phyloP scores from a whole-genome alignment of 2,329 filamentous ascomycete species.

The Neonectria punicea region DNA sequence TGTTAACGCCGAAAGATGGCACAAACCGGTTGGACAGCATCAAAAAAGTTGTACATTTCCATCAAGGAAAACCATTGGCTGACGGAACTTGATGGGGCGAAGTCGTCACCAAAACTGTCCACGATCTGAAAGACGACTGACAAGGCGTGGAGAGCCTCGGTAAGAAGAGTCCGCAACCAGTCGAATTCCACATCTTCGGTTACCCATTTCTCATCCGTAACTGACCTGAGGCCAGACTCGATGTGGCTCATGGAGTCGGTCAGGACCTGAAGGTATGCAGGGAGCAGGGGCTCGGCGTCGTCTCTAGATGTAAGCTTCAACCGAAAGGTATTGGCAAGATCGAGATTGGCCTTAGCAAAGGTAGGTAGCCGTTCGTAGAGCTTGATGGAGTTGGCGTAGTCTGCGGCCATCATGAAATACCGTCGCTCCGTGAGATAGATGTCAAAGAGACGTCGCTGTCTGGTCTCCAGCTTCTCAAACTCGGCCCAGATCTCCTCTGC shows the following conservation, averaged over 20 bases:
- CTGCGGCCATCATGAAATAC: constrained; percentile 72
- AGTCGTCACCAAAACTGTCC: constrained; percentile 64
- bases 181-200: constrained; percentile 65
- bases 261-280: constrained; percentile 60
- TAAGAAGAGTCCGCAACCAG: constrained; percentile 72
- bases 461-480: constrained; percentile 71
- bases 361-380: constrained; percentile 54
- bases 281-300: constrained; percentile 57
- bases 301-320: constrained; percentile 46
- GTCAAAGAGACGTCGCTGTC: constrained; percentile 74
- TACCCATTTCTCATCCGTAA: constrained; percentile 61
- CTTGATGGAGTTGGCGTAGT: constrained; percentile 63
- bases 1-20: not conserved
- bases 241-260: constrained; percentile 61
- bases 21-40: constrained; percentile 61
- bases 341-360: constrained; percentile 39
- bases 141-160: constrained; percentile 78
- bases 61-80: constrained; percentile 81
- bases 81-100: constrained; percentile 68
- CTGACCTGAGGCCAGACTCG: constrained; percentile 59
- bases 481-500: constrained; percentile 65
- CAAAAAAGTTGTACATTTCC: constrained; percentile 75
- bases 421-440: constrained; percentile 78
- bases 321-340: constrained; percentile 46
- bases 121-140: constrained; percentile 79